phyloP scores from a whole-genome alignment of 1,284 basidiomycete species.

The Rhodotorula sp. region DNA sequence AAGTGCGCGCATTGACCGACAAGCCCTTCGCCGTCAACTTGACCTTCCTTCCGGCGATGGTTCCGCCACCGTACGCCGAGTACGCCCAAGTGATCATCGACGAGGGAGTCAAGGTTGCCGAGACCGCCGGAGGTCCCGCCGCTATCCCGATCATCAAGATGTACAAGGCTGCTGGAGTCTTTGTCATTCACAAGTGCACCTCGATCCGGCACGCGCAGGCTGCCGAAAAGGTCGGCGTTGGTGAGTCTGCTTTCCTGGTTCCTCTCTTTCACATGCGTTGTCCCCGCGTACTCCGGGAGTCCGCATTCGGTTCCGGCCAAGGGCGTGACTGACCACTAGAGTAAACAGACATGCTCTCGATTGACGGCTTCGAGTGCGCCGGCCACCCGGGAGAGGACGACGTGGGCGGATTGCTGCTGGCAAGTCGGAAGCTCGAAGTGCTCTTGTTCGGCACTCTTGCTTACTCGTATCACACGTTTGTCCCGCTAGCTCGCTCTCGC shows the following conservation, averaged over 20 bases:
- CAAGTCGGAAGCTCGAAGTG: slow-evolving; percentile 49
- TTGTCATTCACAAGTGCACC: slow-evolving; percentile 43
- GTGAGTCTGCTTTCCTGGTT: neutral
- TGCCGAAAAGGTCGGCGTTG: slow-evolving; percentile 51
- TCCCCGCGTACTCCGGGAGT: no score
- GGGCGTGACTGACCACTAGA: neutral
- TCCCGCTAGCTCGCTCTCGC: slow-evolving; percentile 90
- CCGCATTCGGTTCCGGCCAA: neutral
- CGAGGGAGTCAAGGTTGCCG: slow-evolving; percentile 84
- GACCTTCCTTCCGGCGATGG: slow-evolving; percentile 84
- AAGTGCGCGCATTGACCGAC: slow-evolving; percentile 67
- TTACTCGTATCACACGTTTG: no score
- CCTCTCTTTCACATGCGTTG: neutral
- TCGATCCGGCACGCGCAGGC: slow-evolving; percentile 71
- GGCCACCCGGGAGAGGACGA: slow-evolving; percentile 96
- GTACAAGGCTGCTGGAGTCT: slow-evolving; percentile 41
- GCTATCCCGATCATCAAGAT: slow-evolving; percentile 43
- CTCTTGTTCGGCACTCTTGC: neutral
- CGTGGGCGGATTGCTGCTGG: slow-evolving; percentile 84
- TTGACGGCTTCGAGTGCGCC: slow-evolving; percentile 83
- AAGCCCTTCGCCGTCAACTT: slow-evolving; percentile 90
- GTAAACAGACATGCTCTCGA: slow-evolving; percentile 68
- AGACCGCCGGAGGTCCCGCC: slow-evolving; percentile 70
- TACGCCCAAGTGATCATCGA: slow-evolving; percentile 68
- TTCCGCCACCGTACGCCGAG: slow-evolving; percentile 79